Evolutionary conservation across 75 land plant species (phyloP).

Genomic region (Gnetum montanum): DNA sequence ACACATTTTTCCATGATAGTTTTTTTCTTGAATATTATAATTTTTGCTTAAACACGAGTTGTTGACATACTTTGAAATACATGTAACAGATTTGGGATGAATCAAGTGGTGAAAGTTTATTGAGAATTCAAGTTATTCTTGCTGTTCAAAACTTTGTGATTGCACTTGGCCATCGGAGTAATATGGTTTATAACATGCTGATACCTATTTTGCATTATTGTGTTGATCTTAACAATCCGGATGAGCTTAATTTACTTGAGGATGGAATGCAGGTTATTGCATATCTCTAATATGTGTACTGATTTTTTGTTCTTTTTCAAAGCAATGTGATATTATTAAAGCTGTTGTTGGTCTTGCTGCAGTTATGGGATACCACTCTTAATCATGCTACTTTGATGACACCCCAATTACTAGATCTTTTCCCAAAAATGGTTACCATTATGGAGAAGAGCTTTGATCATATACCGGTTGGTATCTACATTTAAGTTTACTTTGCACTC

Average conservation of each 20-base stretch:
- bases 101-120: slow-evolving; percentile 80
- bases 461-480: slow-evolving; percentile 43
- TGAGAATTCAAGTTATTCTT: slow-evolving; percentile 84
- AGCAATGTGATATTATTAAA: slow-evolving; percentile 1
- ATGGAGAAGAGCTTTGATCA: slow-evolving; percentile 86
- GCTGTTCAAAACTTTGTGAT: slow-evolving; percentile 71
- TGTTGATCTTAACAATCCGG: slow-evolving; percentile 79
- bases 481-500: no score
- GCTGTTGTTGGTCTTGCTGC: slow-evolving; percentile 9
- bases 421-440: slow-evolving; percentile 72
- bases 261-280: slow-evolving; percentile 86
- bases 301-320: not conserved
- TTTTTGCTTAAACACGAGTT: no score
- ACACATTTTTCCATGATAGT: not conserved
- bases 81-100: slow-evolving; percentile 96
- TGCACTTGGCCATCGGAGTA: slow-evolving; percentile 76
- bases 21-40: no score
- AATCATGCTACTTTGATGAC: slow-evolving; percentile 76
- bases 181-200: slow-evolving; percentile 66
- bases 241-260: slow-evolving; percentile 88
- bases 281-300: not conserved
- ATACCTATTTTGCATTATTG: slow-evolving; percentile 73
- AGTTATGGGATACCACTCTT: slow-evolving; percentile 92
- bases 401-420: slow-evolving; percentile 57
- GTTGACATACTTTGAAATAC: no score